These are phyloP conservation scores for Sarcomyxa edulis DNA, from an alignment of 768 basidiomycete genomes.

Conservation along the genomic window DNA sequence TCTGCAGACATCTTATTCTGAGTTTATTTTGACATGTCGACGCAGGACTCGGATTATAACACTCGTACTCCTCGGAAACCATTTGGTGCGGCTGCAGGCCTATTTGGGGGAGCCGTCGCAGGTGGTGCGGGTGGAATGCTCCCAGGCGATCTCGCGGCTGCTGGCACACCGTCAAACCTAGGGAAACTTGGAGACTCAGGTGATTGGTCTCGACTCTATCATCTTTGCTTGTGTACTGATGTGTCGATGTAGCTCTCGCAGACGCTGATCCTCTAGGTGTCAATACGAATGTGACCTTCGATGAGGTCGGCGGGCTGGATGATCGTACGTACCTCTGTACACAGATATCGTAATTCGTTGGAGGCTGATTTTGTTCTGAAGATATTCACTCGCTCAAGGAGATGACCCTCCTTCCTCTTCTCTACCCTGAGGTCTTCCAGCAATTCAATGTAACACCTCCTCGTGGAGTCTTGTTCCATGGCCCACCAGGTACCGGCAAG, in stretches of 20 bases:
- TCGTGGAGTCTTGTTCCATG: constrained; percentile 94
- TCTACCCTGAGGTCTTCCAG: constrained; percentile 97
- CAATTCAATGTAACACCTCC: constrained; percentile 93
- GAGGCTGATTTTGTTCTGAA: constrained; percentile 24
- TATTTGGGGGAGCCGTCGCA: constrained; percentile 46
- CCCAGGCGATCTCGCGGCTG: constrained; percentile 61
- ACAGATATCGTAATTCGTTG: neutral
- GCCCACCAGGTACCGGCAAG: constrained; percentile 98
- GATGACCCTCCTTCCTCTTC: constrained; percentile 92
- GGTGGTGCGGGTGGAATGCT: constrained; percentile 49
- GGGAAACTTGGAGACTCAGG: constrained; percentile 81
- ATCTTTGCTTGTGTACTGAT: constrained; percentile 10
- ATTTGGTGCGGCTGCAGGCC: constrained; percentile 49
- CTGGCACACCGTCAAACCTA: constrained; percentile 79
- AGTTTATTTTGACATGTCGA: constrained; percentile 2
- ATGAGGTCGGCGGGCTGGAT: constrained; percentile 94
- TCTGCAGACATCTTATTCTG: constrained; percentile 6
- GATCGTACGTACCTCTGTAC: constrained; percentile 56
- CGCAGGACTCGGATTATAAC: constrained; percentile 66
- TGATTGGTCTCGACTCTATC: constrained; percentile 23
- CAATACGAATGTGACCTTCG: constrained; percentile 90
- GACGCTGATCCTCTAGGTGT: constrained; percentile 96
- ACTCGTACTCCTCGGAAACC: constrained; percentile 68
- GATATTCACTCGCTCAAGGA: constrained; percentile 97
- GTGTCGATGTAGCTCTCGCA: constrained; percentile 59